Base-by-base conservation (phyloP, 2,329 filamentous ascomycete species). In the Cercospora sesami region DNA sequence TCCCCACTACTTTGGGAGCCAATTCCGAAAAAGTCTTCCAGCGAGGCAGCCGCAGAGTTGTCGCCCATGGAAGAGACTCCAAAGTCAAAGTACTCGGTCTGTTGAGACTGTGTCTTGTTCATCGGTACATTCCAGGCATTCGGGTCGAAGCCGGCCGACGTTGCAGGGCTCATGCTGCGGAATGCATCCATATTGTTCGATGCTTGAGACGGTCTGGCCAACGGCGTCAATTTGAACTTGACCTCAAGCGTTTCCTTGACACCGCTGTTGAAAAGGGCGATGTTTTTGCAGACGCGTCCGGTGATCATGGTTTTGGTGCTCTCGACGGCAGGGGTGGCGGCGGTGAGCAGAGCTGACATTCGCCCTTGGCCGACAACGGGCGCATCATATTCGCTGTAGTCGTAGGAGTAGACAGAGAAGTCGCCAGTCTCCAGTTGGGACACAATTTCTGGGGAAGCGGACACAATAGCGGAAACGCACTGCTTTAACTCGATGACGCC, bases 391-490 rank as follows among this genome's bases (percentile, higher is more conserved):
- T 99, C 95, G 12, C 95, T 97, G 79, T 94, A 98, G 80, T 99
- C 95, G 82, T 93, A 92, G 31, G 94, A 93, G 80, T 99, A 99
- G 66, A 99, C 89, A n/a, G 93, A 95, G 81, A 95, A 99, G 81
- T 99, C 94, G 30, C 75, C 76, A 79, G 87, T 82, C 81, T 90
- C 85, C 68, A 90, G 78, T 83, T 90, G 84, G 77, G 88, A 87
- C 58, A 93, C 83, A 57, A 99, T 86, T 81, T 99, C 95, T 42
- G 95, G 95, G 78, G 95, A 98, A 63, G 88, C 87, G 60, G 84
- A 81, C 28, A 88, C 85, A 73, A 99, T 90, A 66, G 94, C 92
- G 78, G 94, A 89, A 57, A 97, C 87, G 80, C 95, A 98, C 70
- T 90, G 90, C 73, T 90, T 90, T 64, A 98, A 84, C 79, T 97